Base-by-base conservation (phyloP, 1,284 basidiomycete genomes). In the Ustilago xerochloae region DNA sequence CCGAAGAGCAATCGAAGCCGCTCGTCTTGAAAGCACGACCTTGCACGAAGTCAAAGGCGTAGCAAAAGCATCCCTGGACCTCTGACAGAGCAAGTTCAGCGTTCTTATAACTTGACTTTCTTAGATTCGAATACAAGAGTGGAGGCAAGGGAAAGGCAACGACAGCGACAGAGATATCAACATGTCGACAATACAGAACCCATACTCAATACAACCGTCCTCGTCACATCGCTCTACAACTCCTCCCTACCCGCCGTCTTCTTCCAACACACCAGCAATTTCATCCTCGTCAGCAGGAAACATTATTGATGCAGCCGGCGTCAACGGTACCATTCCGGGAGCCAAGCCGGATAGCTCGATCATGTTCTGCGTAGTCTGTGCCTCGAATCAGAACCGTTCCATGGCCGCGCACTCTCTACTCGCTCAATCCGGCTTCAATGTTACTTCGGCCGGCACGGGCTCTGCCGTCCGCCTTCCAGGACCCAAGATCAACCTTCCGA, bases 401-500 rank as follows among this genome's bases (percentile, higher is more conserved):
- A 99, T 99, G 97, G 96, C 98, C 85, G 97, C 94, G 0, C 97
- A 99, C 84, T 89, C 91, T 80, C 93, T 97, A 10, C 86, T 99
- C 43, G 87, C 91, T 38, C 55, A 94, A 85, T 94, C 93, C 49
- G 93, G 94, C 1, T 92, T 92, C 83, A 90, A 90, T 49, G 97
- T 99, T 43, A 91, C 93, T 59, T 98, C 96, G 1, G 94, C 90
- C 8, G 97, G 97, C 8, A 99, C 97, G 49, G 97, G 97, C 22
- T 97, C 96, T 1, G 93, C 94, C 16, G 97, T 99, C 52, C 92
- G 97, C 48, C 86, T 99, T 22, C 97, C 97, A 12, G 97, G 97
- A 0, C 92, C 96, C 28, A 91, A 95, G 24, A 92, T 97, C 86
- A 95, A 99, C 87, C 94, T 94, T 82, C 97, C 97, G 16, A 99